These are phyloP conservation scores for Xylaria sp. DNA, from an alignment of 2,329 filamentous ascomycete genomes.

Conservation along the genomic window DNA sequence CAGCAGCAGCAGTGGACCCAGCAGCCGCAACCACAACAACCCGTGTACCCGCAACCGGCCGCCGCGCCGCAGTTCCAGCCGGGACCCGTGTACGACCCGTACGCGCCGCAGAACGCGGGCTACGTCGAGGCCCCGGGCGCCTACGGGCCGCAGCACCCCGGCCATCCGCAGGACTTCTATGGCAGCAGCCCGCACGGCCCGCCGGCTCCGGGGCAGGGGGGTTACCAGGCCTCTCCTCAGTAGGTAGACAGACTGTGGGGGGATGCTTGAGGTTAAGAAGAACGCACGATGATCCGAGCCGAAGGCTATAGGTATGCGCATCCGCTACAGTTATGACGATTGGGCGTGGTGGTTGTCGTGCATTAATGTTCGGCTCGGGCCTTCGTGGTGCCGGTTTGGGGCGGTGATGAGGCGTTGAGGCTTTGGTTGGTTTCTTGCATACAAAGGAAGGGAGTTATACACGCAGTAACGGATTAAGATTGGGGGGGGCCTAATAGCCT, in stretches of 20 bases:
- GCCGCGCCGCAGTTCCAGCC: conserved; percentile 17
- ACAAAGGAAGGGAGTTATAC: not conserved
- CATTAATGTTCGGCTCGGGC: no score
- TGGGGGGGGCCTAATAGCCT: not conserved
- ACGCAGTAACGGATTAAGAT: not conserved
- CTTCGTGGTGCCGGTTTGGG: no score
- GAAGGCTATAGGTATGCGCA: no score
- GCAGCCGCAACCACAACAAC: conserved; percentile 13
- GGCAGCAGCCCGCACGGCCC: conserved; percentile 25
- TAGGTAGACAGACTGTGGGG: no score
- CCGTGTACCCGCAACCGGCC: conserved; percentile 8
- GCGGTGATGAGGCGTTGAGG: not conserved
- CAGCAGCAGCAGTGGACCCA: conserved; percentile 25
- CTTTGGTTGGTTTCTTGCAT: not conserved
- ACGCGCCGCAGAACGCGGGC: conserved; percentile 22
- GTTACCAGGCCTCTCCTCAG: conserved; percentile 24
- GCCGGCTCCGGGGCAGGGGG: conserved; percentile 21
- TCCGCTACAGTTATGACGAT: no score
- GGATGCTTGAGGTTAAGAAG: not conserved
- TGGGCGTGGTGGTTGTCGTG: no score
- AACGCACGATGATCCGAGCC: no score
- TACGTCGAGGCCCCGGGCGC: conserved; percentile 22
- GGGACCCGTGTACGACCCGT: conserved; percentile 20
- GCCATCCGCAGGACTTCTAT: conserved; percentile 13
- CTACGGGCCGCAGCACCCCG: conserved; percentile 21